These are phyloP conservation scores for Dendrocalamus sinicus DNA, from an alignment of 176 grass and related monocot species.

Conservation along the genomic window DNA sequence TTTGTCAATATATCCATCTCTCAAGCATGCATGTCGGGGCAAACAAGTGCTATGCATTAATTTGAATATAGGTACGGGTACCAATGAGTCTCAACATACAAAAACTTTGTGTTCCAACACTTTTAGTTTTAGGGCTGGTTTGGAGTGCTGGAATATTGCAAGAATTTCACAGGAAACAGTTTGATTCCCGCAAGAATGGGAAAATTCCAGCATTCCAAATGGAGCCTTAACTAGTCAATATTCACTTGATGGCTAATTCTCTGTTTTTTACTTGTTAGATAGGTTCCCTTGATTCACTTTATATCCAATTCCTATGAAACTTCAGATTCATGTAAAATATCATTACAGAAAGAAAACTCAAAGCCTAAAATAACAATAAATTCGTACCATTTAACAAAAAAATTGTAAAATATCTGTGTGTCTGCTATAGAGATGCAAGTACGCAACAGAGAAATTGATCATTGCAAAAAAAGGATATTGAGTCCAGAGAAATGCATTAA, in stretches of 20 bases:
- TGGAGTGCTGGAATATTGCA: neutral
- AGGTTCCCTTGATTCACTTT: slow-evolving; percentile 15
- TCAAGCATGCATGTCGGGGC: neutral
- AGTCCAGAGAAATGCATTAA: neutral
- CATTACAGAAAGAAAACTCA: slow-evolving; percentile 2
- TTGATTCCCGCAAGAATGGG: neutral
- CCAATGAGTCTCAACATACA: slow-evolving; percentile 3
- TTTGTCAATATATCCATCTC: neutral
- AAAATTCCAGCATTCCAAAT: neutral
- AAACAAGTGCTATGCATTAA: slow-evolving; percentile 12
- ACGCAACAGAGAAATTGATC: neutral
- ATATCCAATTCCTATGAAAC: slow-evolving; percentile 12
- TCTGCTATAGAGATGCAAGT: neutral
- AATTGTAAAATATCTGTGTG: neutral
- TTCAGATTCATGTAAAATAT: slow-evolving; percentile 8
- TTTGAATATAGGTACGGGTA: neutral
- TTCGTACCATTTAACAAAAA: neutral
- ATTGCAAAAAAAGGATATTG: neutral
- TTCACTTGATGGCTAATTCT: slow-evolving; percentile 27
- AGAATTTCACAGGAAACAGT: neutral
- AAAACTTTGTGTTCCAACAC: neutral
- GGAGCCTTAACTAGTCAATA: neutral
- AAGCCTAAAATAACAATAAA: neutral
- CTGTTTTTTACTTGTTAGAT: neutral
- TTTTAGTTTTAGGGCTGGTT: neutral